Base-by-base conservation (phyloP, 805 yeast genomes). In the Lipomyces yamadae region DNA sequence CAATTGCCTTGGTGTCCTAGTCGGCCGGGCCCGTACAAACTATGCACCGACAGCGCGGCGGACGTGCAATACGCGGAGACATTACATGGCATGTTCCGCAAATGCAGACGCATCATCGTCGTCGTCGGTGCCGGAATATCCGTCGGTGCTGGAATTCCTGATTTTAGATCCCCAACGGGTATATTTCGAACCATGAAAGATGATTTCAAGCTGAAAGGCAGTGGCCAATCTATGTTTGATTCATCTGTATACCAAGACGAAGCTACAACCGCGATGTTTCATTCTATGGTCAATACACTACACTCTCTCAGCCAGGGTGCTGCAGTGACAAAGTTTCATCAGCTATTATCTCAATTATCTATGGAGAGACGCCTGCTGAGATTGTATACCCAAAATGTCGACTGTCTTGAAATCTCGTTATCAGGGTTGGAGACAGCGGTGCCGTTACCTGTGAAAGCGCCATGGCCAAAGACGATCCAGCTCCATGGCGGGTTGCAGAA, bases 41-140 rank as follows among this genome's bases (percentile, higher is more conserved):
- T 42, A n/a, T 7, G 10, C 24, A 15, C 24, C 48, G 48, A 42
- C 39, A 39, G n/a, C 37, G 13, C 35, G 10, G 24, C 30, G 15
- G 45, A 48, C 54, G 57, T 30, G 39, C 24, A 45, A 5, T 65
- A 54, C 58, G 60, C 63, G 11, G 53, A 50, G 8, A 48, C 66
- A 5, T 35, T 67, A 15, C 57, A 65, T 42, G 8, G 52, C 18
- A 54, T 62, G 52, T 45, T 67, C 29, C 35, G 24, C 33, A 58
- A 88, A 71, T 82, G 93, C 37, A 85, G 82, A 70, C 83, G 84
- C 68, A 79, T 88, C 37, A 82, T 91, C 1, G 84, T 88, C 35
- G 82, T 92, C 35, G 85, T 93, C 0, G 98, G 98, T 10, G 98
- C 98, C 18, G 97, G 97, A 2, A 85, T 91, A 24, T 91, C 97